Evolutionary conservation across 1,139 yeast genomes (phyloP).

Genomic region (Groenewaldozyma sp.): DNA sequence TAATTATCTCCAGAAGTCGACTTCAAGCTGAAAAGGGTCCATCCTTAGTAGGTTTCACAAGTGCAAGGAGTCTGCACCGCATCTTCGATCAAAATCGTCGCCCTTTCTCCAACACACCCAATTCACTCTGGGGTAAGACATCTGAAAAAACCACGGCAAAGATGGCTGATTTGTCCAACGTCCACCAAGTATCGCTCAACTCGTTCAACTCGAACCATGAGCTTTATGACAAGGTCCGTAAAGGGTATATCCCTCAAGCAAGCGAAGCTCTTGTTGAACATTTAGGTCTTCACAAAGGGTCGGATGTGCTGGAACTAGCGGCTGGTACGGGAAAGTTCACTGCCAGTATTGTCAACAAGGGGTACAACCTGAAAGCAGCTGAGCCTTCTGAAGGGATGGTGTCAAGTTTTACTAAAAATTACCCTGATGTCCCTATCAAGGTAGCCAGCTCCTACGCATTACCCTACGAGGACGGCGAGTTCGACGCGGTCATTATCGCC

Average conservation of each 20-base stretch:
- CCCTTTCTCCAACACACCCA: too few species aligned
- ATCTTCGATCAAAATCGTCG: too few species aligned
- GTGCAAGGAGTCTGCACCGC: too few species aligned
- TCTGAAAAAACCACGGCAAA: too few species aligned
- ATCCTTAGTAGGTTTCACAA: too few species aligned
- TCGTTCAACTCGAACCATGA: conserved; percentile 49
- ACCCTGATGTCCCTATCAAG: conserved; percentile 37
- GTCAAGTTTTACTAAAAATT: conserved; percentile 37
- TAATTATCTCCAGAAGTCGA: too few species aligned
- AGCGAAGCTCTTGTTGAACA: conserved; percentile 40
- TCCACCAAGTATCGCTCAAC: conserved; percentile 15
- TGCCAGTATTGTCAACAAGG: conserved; percentile 34
- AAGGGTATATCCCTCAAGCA: conserved; percentile 41
- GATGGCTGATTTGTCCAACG: too few species aligned
- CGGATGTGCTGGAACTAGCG: conserved; percentile 45
- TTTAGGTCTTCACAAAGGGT: conserved; percentile 29
- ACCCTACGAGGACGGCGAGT: conserved; percentile 37
- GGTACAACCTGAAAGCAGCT: conserved; percentile 41
- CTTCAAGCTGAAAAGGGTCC: too few species aligned
- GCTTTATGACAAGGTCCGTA: conserved; percentile 48
- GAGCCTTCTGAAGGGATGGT: conserved; percentile 60
- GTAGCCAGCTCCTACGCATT: conserved; percentile 42
- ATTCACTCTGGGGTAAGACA: too few species aligned
- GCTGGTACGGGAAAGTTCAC: conserved; percentile 66
- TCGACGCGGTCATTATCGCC: conserved; percentile 49